Base-by-base conservation (phyloP, 768 basidiomycete species). In the Lepiota brunneoincarnata region DNA sequence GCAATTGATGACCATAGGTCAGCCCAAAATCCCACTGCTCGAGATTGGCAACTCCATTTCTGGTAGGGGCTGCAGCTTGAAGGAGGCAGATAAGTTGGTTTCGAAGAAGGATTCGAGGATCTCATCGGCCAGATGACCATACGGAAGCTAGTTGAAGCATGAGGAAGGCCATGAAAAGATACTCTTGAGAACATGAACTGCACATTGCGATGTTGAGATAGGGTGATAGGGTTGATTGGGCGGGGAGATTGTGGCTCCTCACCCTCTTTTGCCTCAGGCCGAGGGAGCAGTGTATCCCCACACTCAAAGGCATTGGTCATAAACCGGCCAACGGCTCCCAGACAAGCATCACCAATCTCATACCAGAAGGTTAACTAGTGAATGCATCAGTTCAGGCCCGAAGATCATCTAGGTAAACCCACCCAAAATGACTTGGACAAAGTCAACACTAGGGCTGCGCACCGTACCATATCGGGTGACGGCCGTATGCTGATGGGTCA, bases 291-390 rank as follows among this genome's bases (percentile, higher is more conserved):
- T n/a, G 93, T 87, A 71, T 97, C 94, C 2, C 94, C 97, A 54
- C 95, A 98, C 65, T 99, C 97, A 63, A 98, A 99, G 0, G 96
- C 93, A 63, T 99, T 98, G 36, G 94, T 89, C 87, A 98, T 95
- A 67, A 98, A 96, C 38, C 93, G 87, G 59, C 93, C 95, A 58
- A 99, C 91, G 20, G 96, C 93, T 1, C 94, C 97, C 20, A 99
- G 78, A 66, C 96, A 99, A 3, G 93, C 91, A 68, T 99, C 97
- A 2, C 97, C 97, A 10, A 93, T 79, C 70, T 99, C 97, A 68
- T 86, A 92, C 12, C 97, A 87, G 83, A 99, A 99, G 59, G 98
- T 97, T 71, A 98, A 98, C 95, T 98, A 64, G 2, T 31, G 12
- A 48, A 15, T 2, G 24, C 6, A 15, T 23, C 4, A 24, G 20